Evolutionary conservation across 1,139 yeast species (phyloP), one percentile per base, ranked within the genome.

Genomic region (Taphrina deformans): DNA sequence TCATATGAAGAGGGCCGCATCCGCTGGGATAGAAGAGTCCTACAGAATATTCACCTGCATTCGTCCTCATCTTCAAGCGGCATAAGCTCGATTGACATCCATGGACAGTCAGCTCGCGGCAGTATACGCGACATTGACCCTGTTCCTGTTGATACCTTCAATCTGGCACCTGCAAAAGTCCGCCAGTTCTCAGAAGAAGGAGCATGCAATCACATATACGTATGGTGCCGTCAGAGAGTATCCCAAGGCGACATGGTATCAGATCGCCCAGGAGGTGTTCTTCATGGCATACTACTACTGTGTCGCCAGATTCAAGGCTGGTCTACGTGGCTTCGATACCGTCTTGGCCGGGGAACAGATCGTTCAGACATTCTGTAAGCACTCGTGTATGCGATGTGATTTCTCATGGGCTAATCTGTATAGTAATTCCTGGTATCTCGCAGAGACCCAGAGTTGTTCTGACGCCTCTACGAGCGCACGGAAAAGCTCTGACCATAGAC

Each of bases 201-300:
- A 58, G 55, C 41, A 33, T 16, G 40, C 63, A 12, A 48, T 44
- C 16, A 59, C 55, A 14, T 59, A 59, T 50, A 53, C 63, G n/a
- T 59, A 59, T 29, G 63, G 63, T 9, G 51, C 63, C 23, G 63
- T 59, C 12, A 35, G 63, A 12, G 33, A 59, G 41, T 59, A 59
- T 21, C 63, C 63, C 1, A 48, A 35, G 29, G 51, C 46, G 21
- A 48, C 63, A n/a, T 41, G 44, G 33, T 50, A 50, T 26, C 53
- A 52, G 16, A 38, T 35, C 26, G 41, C 23, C 10, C 51, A 59
- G 40, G 63, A 59, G 50, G 16, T 59, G 38, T 59, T 59, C 50
- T 59, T 26, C 50, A 38, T 48, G 50, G 38, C 27, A 5, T 59
- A 50, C 41, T 59, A 40, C 35, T 40, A 44, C 41, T 40, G 44